These are phyloP conservation scores for Teratosphaeria nubilosa DNA, from an alignment of 2,329 filamentous ascomycete species.

Conservation along the genomic window DNA sequence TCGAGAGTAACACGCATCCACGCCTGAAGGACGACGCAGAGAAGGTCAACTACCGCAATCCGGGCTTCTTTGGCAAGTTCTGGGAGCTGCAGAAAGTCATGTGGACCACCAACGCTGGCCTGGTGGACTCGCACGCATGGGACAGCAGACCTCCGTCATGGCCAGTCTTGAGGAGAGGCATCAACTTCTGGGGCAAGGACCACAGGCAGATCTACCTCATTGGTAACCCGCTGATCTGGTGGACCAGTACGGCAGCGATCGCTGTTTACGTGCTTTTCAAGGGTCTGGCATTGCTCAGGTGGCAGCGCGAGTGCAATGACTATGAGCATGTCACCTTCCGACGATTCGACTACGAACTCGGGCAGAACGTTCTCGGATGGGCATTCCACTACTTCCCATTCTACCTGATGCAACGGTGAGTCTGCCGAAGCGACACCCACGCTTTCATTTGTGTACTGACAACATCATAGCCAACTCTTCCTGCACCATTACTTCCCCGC, in stretches of 20 bases:
- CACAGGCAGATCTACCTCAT: slow-evolving; percentile 93
- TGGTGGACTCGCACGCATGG: slow-evolving; percentile 95
- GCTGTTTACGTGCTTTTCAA: slow-evolving; percentile 74
- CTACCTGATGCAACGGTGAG: slow-evolving; percentile 77
- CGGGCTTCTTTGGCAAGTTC: slow-evolving; percentile 96
- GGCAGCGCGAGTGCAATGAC: slow-evolving; percentile 88
- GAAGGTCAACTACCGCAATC: slow-evolving; percentile 90
- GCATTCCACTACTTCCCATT: slow-evolving; percentile 98
- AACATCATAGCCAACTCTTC: slow-evolving; percentile 61
- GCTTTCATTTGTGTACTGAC: not conserved
- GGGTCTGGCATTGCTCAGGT: slow-evolving; percentile 73
- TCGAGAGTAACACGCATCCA: slow-evolving; percentile 84
- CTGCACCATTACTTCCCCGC: slow-evolving; percentile 97
- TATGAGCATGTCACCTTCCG: slow-evolving; percentile 78
- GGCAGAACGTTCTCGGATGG: slow-evolving; percentile 84
- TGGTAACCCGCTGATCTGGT: slow-evolving; percentile 93
- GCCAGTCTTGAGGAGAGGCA: slow-evolving; percentile 84
- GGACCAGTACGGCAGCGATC: slow-evolving; percentile 71
- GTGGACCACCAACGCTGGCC: slow-evolving; percentile 96
- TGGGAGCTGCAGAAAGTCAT: slow-evolving; percentile 95
- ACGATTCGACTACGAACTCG: slow-evolving; percentile 95
- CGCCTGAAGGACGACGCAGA: slow-evolving; percentile 62
- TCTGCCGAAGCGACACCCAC: not conserved
- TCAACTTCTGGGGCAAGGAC: slow-evolving; percentile 98
- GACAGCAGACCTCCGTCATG: slow-evolving; percentile 89